Percentiles rank a stretch among this genome's conserved stretches.
These are phyloP conservation scores for Leucoagaricus sp. DNA, from an alignment of 1,284 basidiomycete species.

Conservation along the genomic window DNA sequence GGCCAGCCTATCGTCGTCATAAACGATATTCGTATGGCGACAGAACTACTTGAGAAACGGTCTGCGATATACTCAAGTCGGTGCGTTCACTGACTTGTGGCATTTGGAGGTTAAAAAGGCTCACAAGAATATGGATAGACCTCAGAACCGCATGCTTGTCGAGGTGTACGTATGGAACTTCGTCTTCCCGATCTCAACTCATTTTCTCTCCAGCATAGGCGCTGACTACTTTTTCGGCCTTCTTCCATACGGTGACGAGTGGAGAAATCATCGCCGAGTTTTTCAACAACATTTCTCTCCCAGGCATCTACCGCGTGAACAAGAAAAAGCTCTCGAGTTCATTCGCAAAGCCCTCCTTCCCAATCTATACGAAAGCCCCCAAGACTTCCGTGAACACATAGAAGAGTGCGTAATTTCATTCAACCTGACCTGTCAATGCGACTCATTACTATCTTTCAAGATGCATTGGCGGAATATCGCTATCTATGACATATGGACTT, in stretches of 20 bases:
- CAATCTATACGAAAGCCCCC: background rate
- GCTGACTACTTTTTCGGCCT: background rate
- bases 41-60: constrained; percentile 16
- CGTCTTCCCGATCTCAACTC: background rate
- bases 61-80: constrained; percentile 12
- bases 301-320: background rate
- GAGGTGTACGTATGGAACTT: background rate
- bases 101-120: too few species aligned
- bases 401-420: background rate
- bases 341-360: background rate
- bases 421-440: too few species aligned
- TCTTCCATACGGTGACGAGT: constrained; percentile 8
- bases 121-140: too few species aligned
- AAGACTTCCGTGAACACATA: background rate
- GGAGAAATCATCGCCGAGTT: constrained; percentile 10
- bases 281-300: constrained; percentile 11
- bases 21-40: constrained; percentile 6
- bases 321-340: background rate
- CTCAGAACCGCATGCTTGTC: too few species aligned
- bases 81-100: background rate
- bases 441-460: too few species aligned
- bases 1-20: constrained; percentile 16
- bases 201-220: background rate
- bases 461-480: background rate
- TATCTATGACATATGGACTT: constrained; percentile 15